Base-by-base conservation (phyloP, 306 rosid species). In the Herpetospermum pedunculosum region DNA sequence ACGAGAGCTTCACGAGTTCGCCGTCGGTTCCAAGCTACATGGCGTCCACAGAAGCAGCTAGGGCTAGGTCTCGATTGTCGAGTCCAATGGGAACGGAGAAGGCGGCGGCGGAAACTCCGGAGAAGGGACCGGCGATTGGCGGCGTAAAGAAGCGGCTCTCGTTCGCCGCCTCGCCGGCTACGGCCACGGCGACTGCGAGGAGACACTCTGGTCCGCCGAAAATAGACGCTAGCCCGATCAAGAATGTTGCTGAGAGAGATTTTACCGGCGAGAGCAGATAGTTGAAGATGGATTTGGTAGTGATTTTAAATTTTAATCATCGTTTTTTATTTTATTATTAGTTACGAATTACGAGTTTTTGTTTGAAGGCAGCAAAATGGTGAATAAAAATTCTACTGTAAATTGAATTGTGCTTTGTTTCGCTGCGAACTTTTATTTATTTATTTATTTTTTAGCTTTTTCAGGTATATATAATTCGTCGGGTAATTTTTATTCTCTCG, bases 111-210 rank as follows among this genome's bases (percentile, higher is more conserved):
- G n/a, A n/a, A n/a, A 75, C 87, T 32, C 73, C 78, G 2, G 92
- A 83, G 48, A 89, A 82, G 52, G 82, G 57, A 53, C 70, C 81
- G 34, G 73, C 44, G 8, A 53, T 67, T 38, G 62, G 84, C 60
- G 81, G 86, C 70, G 81, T 63, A 46, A 93, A 87, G 84, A 90
- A 85, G 75, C 72, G 88, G 70, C 88, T 88, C 60, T 86, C 94
- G 12, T 85, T 76, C 60, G 26, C 87, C 9, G 70, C 77, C 47
- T 81, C 91, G 46, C 79, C 84, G 3, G 60, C 80, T 0, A 79
- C n/a, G n/a, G n/a, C n/a, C n/a, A n/a, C n/a, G n/a, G n/a, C n/a
- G n/a, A 18, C 65, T 48, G 10, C 87, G 32, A 58, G 72, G 41
- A 87, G 90, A 81, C 84, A 81, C 64, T 89, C 97, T 2, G 79